Evolutionary conservation across 1,139 yeast species (phyloP).

Genomic region (Candida sojae): DNA sequence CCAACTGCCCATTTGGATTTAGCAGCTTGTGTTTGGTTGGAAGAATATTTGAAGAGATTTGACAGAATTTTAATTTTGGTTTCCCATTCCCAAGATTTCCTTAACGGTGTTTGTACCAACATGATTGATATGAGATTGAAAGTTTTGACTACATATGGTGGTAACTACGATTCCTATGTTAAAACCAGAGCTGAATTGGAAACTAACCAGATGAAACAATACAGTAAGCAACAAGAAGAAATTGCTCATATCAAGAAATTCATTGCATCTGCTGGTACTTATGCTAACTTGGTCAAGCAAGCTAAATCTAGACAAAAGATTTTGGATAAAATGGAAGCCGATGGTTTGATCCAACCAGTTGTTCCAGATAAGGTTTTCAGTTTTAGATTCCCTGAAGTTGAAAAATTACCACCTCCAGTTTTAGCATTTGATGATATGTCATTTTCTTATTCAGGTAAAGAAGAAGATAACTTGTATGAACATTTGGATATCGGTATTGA

Average conservation of each 20-base stretch:
- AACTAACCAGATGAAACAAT: constrained; percentile 97
- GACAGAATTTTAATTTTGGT: constrained; percentile 92
- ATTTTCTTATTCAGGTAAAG: constrained; percentile 85
- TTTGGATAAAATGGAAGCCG: constrained; percentile 99
- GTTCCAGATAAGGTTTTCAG: constrained; percentile 91
- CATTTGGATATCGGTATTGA: constrained; percentile 96
- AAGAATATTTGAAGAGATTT: constrained; percentile 92
- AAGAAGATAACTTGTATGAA: constrained; percentile 87
- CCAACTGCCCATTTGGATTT: constrained; percentile 99
- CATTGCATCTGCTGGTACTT: constrained; percentile 99
- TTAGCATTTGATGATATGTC: constrained; percentile 94
- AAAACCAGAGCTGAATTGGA: constrained; percentile 94
- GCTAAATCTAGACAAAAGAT: constrained; percentile 99
- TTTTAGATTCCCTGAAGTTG: constrained; percentile 93
- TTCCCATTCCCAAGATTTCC: constrained; percentile 99
- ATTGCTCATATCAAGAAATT: constrained; percentile 97
- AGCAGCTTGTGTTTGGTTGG: constrained; percentile 99
- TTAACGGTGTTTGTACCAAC: constrained; percentile 97
- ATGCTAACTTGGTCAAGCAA: constrained; percentile 97
- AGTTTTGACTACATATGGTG: constrained; percentile 79
- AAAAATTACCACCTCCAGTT: constrained; percentile 98
- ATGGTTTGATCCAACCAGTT: constrained; percentile 93
- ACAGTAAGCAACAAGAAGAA: constrained; percentile 97
- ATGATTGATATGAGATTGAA: constrained; percentile 96
- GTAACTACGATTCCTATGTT: constrained; percentile 96